Conservation (phyloP, 2,329 filamentous ascomycete species). For the Neofusicoccum umdonicola region DNA sequence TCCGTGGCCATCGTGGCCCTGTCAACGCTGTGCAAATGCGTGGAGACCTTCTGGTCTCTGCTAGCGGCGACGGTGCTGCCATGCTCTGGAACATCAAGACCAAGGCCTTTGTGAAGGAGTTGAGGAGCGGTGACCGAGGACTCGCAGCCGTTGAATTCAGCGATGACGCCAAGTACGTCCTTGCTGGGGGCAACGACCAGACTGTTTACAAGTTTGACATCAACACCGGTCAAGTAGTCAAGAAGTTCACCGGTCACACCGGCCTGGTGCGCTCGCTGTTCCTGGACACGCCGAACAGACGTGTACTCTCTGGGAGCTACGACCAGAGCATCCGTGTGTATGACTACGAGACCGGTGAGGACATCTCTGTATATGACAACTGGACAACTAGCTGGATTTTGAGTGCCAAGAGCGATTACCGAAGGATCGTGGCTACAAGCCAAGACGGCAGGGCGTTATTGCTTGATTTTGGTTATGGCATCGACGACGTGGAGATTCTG, state of each 20-base stretch:
- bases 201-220: conserved; percentile 96
- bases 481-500: conserved; percentile 49
- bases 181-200: conserved; percentile 92
- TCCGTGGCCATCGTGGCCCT: conserved; percentile 83
- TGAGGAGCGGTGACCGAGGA: conserved; percentile 85
- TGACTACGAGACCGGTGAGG: conserved; percentile 75
- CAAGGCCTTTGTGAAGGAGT: conserved; percentile 85
- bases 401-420: conserved; percentile 92
- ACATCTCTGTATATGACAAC: conserved; percentile 81
- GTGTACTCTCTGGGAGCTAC: conserved; percentile 89
- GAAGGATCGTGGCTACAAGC: conserved; percentile 89
- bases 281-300: conserved; percentile 80
- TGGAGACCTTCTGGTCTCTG: conserved; percentile 88
- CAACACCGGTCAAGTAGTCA: conserved; percentile 79
- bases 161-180: conserved; percentile 88
- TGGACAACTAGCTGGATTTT: conserved; percentile 98
- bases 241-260: conserved; percentile 77
- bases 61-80: conserved; percentile 87
- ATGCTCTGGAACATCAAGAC: conserved; percentile 95
- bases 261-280: conserved; percentile 87
- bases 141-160: conserved; percentile 95
- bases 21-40: conserved; percentile 96
- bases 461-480: conserved; percentile 78
- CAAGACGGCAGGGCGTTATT: conserved; percentile 91
- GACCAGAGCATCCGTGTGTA: conserved; percentile 95